Percentiles rank a stretch among this genome's conserved stretches.
Conservation (phyloP, 495 filamentous ascomycete species). For the Penicillium desertorum region DNA sequence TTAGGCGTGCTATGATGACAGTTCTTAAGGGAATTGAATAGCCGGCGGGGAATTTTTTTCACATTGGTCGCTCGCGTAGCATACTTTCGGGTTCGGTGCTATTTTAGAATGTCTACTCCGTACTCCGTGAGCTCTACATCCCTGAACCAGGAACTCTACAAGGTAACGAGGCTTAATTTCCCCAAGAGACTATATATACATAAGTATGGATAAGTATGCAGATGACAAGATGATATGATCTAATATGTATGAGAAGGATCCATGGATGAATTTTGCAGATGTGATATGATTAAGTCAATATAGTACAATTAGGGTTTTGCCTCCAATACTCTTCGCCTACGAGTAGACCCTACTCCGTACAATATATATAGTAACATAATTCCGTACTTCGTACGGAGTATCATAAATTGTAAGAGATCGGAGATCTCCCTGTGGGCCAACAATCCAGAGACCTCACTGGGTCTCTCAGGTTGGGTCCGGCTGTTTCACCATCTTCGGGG, state of each 20-base stretch:
- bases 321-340: no score
- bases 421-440: constrained; percentile 15
- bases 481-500: constrained; percentile 43
- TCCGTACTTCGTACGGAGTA: background rate
- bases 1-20: background rate
- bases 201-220: background rate
- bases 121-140: constrained; percentile 4
- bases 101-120: constrained; percentile 8
- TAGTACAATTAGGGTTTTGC: background rate
- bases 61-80: constrained; percentile 1
- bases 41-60: background rate
- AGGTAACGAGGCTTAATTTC: constrained; percentile 1
- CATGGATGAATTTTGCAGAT: background rate
- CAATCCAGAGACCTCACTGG: constrained; percentile 28
- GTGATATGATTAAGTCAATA: background rate
- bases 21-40: background rate
- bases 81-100: constrained; percentile 8
- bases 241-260: background rate
- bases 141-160: background rate
- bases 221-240: background rate
- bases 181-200: background rate
- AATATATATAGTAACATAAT: constrained; percentile 1
- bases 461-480: constrained; percentile 10
- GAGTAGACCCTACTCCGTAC: background rate
- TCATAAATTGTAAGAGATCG: background rate